Evolutionary conservation across 208 protist species (phyloP).

Genomic region (Vickermania spadyakhi): DNA sequence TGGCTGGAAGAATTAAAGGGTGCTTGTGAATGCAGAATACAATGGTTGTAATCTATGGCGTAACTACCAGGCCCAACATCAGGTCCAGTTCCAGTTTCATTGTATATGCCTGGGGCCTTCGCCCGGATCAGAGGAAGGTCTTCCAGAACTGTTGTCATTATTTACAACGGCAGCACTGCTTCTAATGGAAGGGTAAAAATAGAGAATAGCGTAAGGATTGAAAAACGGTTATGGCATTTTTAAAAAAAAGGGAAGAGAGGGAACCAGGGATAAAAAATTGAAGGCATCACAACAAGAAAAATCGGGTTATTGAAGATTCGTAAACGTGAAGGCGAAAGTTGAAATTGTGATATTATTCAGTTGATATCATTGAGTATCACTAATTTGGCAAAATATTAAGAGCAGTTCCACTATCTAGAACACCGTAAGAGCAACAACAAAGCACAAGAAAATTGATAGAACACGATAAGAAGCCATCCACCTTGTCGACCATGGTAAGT

Average conservation of each 20-base stretch:
- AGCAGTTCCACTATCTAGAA: too few species aligned
- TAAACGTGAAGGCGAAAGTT: too few species aligned
- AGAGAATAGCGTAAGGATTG: too few species aligned
- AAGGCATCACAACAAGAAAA: neutral
- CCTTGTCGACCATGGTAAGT: conserved; percentile 27
- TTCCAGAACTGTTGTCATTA: conserved; percentile 28
- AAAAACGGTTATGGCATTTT: neutral
- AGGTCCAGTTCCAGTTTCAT: conserved; percentile 22
- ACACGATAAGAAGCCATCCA: conserved; percentile 60
- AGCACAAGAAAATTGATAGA: conserved; percentile 15
- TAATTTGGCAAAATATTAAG: too few species aligned
- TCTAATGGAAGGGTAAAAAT: neutral
- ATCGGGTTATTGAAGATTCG: neutral
- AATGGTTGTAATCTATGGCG: conserved; percentile 21
- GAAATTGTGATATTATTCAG: too few species aligned
- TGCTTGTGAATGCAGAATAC: conserved; percentile 29
- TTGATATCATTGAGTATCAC: too few species aligned
- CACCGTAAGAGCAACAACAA: neutral
- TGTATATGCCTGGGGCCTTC: conserved; percentile 31
- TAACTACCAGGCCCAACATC: conserved; percentile 68
- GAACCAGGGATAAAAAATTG: conserved; percentile 4
- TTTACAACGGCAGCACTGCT: neutral
- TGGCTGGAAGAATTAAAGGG: conserved; percentile 66
- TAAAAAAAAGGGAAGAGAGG: conserved; percentile 9
- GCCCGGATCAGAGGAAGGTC: conserved; percentile 67